Percentiles rank a stretch among this genome's conserved stretches.
Conservation (phyloP, 257 asterid species). For the Rhazya stricta region DNA sequence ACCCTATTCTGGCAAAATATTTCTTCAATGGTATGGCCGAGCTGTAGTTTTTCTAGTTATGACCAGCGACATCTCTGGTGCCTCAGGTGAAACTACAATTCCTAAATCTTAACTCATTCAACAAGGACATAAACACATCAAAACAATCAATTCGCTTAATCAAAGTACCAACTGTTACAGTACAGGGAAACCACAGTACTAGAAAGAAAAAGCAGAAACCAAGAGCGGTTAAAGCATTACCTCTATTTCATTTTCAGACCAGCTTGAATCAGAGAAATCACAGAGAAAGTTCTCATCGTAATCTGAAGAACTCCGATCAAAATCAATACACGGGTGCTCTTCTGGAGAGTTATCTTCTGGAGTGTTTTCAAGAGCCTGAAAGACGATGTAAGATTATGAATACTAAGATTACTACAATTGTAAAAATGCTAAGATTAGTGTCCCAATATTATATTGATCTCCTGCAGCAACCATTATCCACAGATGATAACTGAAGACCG, state of each 20-base stretch:
- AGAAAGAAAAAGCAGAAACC: not conserved
- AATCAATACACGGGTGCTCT: conserved; percentile 31
- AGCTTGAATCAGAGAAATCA: conserved; percentile 50
- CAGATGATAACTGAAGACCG: not conserved
- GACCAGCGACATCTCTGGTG: not conserved
- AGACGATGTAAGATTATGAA: conserved; percentile 12
- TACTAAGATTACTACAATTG: not conserved
- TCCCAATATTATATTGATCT: not conserved
- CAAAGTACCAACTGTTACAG: not conserved
- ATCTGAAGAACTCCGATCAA: conserved; percentile 57
- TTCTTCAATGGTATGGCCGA: not conserved
- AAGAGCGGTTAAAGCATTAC: conserved; percentile 21
- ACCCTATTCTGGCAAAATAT: not conserved
- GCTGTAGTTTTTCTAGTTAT: not conserved
- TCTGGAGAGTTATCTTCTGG: conserved; percentile 56
- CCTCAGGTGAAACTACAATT: not conserved
- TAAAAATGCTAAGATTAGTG: not conserved
- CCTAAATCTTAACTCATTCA: not conserved
- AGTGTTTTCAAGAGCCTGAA: conserved; percentile 64
- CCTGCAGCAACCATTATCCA: not conserved
- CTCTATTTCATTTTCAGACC: conserved; percentile 55
- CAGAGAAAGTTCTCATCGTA: conserved; percentile 40
- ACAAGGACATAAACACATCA: not conserved
- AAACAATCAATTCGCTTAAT: not conserved
- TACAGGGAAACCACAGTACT: not conserved